These are phyloP conservation scores for Chaetomium sp. DNA, from an alignment of 2,329 filamentous ascomycete species.

Conservation along the genomic window DNA sequence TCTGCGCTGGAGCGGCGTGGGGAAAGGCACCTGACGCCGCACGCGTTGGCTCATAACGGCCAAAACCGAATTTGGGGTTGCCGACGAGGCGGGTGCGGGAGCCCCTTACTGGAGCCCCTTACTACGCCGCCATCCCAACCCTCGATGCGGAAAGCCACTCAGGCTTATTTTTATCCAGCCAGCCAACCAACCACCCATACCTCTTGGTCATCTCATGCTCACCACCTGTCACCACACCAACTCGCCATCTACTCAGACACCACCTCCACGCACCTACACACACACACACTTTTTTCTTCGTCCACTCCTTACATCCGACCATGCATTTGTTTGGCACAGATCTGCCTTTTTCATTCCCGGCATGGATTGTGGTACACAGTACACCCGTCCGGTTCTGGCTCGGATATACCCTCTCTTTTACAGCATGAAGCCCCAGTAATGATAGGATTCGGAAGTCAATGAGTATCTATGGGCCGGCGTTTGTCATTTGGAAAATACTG, in stretches of 20 bases:
- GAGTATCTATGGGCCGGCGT: constrained; percentile 7
- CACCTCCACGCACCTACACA: neutral
- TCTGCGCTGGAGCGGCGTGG: neutral
- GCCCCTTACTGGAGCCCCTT: neutral
- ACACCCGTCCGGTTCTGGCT: neutral
- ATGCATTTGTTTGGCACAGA: constrained; percentile 7
- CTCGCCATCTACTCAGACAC: neutral
- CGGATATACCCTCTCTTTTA: constrained; percentile 18
- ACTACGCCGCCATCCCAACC: neutral
- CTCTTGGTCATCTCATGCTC: neutral
- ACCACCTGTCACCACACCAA: neutral
- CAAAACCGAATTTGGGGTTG: constrained; percentile 1
- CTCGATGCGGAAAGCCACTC: neutral
- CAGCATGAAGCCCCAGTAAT: neutral
- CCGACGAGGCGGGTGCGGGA: constrained; percentile 13
- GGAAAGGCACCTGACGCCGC: neutral
- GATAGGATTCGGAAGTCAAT: neutral
- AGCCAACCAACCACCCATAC: constrained; percentile 1
- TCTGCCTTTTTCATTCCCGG: neutral
- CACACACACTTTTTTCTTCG: constrained; percentile 4
- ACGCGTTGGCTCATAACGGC: neutral
- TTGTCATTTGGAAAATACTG: constrained; percentile 7
- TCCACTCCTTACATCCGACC: neutral
- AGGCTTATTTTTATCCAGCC: constrained; percentile 19
- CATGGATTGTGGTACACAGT: neutral